Evolutionary conservation across 768 basidiomycete species (phyloP).

Genomic region (Mrakia blollopis): DNA sequence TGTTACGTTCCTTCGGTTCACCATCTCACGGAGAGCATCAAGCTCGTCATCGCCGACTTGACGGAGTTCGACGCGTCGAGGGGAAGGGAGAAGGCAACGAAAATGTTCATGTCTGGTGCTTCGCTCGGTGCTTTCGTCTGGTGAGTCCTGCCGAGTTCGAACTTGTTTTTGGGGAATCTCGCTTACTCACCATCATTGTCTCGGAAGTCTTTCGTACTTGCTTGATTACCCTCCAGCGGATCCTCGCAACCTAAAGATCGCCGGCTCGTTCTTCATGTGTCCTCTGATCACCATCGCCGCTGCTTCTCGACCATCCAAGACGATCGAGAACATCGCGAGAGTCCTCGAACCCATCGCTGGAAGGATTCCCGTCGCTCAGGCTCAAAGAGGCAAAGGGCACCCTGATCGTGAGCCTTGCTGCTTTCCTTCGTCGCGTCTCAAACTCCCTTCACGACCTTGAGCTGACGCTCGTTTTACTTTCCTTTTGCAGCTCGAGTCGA

Average conservation of each 20-base stretch:
- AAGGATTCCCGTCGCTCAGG: conserved; percentile 21
- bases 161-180: no score
- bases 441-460: neutral
- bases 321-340: conserved; percentile 12
- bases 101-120: conserved; percentile 20
- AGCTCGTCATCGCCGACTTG: conserved; percentile 17
- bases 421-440: no score
- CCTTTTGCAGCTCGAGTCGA: conserved; percentile 28
- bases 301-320: conserved; percentile 14
- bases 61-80: neutral
- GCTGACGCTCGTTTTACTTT: neutral
- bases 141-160: neutral
- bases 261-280: conserved; percentile 24
- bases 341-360: conserved; percentile 21
- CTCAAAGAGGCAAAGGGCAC: conserved; percentile 27
- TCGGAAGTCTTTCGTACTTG: conserved; percentile 18
- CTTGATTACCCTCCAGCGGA: conserved; percentile 18
- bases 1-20: conserved; percentile 17
- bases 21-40: neutral
- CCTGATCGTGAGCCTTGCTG: neutral
- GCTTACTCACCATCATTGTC: neutral
- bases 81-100: neutral
- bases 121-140: conserved; percentile 23
- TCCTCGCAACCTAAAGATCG: neutral
- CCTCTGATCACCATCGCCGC: conserved; percentile 13